Evolutionary conservation across 345 rosid genomes (phyloP), one percentile per base, ranked within the genome.

Genomic region (Eucalyptus albens): DNA sequence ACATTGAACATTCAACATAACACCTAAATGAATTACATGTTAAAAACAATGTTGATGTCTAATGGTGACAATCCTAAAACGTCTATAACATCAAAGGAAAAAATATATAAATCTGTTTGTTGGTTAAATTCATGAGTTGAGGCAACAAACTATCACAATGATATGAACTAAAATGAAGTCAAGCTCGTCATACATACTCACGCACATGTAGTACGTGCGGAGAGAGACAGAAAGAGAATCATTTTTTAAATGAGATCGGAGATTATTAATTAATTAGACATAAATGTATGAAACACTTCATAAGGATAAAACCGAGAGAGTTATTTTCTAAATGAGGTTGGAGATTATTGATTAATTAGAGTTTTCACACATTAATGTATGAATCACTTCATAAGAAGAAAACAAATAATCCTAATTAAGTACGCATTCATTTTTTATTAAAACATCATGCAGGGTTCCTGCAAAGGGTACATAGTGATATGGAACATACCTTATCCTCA

Each of bases 161-260:
- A 56, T 24, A 24, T 56, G 29, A 56, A 56, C 62, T 22, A 56
- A 24, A 56, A 56, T 56, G 62, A 22, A 56, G 62, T 56, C 62
- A 56, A 56, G 13, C 27, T 56, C 27, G 13, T 24, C 29, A 56
- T 1, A 9, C 62, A 56, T 56, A 56, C 27, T 0, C 62, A 56
- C 3, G 0, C 62, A 56, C 62, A 24, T 56, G 62, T 0, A 0
- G 27, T 56, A 56, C 0, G 9, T 24, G 62, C 1, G 0, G 60
- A 56, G 60, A 22, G 60, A 56, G 27, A 55, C 0, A 56, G 27
- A 56, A 0, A 55, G 27, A 56, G 1, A 22, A 0, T 56, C 27
- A 1, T 24, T 56, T 24, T 56, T 1, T 56, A 56, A 56, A 56
- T 56, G 62, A 56, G 62, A 0, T 56, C 0, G 27, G 60, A 56